These are phyloP conservation scores for Pulveroboletus ravenelii DNA, from an alignment of 768 basidiomycete genomes.

Conservation along the genomic window DNA sequence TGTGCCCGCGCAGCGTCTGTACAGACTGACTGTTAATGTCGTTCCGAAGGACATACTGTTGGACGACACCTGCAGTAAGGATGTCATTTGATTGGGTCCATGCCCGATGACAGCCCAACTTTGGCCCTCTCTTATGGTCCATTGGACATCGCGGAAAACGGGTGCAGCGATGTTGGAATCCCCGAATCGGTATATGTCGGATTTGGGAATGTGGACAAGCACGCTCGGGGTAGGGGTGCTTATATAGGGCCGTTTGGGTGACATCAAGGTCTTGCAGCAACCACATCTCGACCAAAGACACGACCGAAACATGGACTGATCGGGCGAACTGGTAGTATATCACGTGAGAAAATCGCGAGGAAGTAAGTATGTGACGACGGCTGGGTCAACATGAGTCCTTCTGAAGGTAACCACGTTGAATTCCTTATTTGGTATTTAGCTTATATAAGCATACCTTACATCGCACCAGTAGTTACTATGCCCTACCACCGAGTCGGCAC, in stretches of 20 bases:
- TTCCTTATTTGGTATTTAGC: no score
- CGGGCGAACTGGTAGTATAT: no score
- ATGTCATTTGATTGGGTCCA: slow-evolving; percentile 56
- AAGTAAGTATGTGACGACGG: no score
- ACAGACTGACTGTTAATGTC: neutral
- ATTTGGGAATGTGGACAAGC: slow-evolving; percentile 41
- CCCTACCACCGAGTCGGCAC: no score
- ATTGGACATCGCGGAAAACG: slow-evolving; percentile 49
- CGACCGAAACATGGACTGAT: slow-evolving; percentile 3
- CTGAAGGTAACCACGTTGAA: no score
- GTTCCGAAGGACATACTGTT: neutral
- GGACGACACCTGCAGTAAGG: slow-evolving; percentile 55
- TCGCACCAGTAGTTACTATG: no score
- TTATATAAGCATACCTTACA: no score
- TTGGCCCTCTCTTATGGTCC: slow-evolving; percentile 58
- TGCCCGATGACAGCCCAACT: slow-evolving; percentile 75
- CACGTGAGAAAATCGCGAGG: neutral
- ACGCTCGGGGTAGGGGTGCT: neutral
- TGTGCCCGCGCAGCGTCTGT: slow-evolving; percentile 68
- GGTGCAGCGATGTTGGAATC: slow-evolving; percentile 44
- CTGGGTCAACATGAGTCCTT: no score
- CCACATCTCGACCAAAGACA: neutral
- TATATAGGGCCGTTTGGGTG: slow-evolving; percentile 7
- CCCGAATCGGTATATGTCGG: slow-evolving; percentile 58
- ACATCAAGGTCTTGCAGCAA: slow-evolving; percentile 1